phyloP scores from a whole-genome alignment of 2,329 filamentous ascomycete genomes.

The Bipolaris oryzae region DNA sequence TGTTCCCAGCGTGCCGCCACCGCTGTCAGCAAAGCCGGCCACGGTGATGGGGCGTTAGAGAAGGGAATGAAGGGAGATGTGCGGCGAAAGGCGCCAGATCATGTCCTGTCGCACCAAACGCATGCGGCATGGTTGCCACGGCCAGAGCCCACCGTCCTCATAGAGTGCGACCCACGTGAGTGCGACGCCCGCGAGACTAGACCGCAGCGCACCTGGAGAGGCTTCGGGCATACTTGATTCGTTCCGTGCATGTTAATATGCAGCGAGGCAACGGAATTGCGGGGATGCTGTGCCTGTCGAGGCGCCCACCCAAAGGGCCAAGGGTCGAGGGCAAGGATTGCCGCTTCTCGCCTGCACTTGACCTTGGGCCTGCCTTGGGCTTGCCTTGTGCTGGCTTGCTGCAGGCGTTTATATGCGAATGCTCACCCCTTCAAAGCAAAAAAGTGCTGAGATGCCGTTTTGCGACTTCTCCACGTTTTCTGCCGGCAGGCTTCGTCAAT shows the following conservation, averaged over 20 bases:
- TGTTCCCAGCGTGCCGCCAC: not conserved
- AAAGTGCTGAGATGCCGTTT: conserved; percentile 33
- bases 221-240: conserved; percentile 19
- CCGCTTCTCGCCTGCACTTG: conserved; percentile 8
- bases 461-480: conserved; percentile 30
- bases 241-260: conserved; percentile 27
- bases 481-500: conserved; percentile 32
- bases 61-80: conserved; percentile 12
- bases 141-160: conserved; percentile 3
- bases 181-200: conserved; percentile 12
- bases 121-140: conserved; percentile 5
- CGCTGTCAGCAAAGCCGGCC: not conserved
- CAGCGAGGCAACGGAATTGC: conserved; percentile 19
- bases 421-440: conserved; percentile 31
- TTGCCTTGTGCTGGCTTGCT: not conserved
- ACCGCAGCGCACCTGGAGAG: conserved; percentile 21
- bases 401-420: conserved; percentile 35
- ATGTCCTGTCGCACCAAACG: conserved; percentile 13
- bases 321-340: conserved; percentile 17
- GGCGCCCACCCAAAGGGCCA: conserved; percentile 3
- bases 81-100: conserved; percentile 6
- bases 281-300: conserved; percentile 26
- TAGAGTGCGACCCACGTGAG: conserved; percentile 18
- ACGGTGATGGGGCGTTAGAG: conserved; percentile 13
- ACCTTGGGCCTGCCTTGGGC: conserved; percentile 11